Base-by-base conservation (phyloP, 208 protist genomes). In the Leishmania major region DNA sequence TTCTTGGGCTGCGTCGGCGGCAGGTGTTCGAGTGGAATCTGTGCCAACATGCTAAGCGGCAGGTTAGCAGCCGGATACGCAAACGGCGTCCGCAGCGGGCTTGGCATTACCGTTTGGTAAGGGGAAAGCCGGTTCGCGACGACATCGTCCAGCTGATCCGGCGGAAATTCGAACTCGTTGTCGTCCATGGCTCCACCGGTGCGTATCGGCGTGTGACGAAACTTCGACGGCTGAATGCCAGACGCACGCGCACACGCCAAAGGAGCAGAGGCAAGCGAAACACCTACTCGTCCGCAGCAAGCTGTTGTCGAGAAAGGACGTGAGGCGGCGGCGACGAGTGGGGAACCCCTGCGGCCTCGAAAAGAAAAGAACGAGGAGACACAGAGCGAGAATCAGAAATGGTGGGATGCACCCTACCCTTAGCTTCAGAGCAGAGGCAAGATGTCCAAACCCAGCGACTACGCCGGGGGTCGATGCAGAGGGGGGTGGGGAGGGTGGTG, bases 101-200 rank as follows among this genome's bases (percentile, higher is more conserved):
- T 77, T 6, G 78, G 70, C 8, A 75, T 35, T 7, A 74, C 72
- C 37, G 71, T 51, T 8, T 80, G 70, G 40, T 77, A 81, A 43
- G 75, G 51, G 25, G 81, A 77, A 25, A 82, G 77, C 53, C 37
- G 55, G 19, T 6, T 55, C 37, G 76, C 43, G 45, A 93, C 66
- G 59, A 84, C 86, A 45, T 90, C 89, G 69, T 84, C 85, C 8
- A 89, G 74, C 22, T 86, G 90, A 75, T 94, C 91, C 15, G 92
- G 90, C 35, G 92, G 91, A 75, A 97, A 97, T 25, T 97, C 92
- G 84, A 97, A 97, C 73, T 97, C 94, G 49, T 79, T 86, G 28
- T 93, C 90, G 67, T 91, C 80, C 79, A 83, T 90, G 19, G 40
- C 40, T 11, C 75, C 10, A 22, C 11, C n/a, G 19, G 45, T 74